phyloP scores from a whole-genome alignment of 441 rosid genomes.

The Adansonia madagascariensis region DNA sequence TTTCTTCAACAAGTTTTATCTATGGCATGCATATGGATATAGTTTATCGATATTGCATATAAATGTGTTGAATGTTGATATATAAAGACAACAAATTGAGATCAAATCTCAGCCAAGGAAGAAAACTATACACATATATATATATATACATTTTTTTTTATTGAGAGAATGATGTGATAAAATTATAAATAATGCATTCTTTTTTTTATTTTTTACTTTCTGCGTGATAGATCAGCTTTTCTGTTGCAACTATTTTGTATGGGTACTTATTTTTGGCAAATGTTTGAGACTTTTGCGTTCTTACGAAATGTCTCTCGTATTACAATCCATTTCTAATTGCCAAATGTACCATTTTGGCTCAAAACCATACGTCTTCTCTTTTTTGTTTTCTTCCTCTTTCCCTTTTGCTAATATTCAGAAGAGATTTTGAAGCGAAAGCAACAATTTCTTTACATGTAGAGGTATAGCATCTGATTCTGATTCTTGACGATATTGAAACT shows the following conservation, averaged over 20 bases:
- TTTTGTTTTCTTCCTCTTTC: background rate
- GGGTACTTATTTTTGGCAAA: background rate
- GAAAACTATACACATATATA: background rate
- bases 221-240: background rate
- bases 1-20: background rate
- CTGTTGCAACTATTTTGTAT: background rate
- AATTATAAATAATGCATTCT: background rate
- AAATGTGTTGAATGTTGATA: background rate
- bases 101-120: background rate
- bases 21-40: background rate
- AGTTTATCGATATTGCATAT: background rate
- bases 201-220: background rate
- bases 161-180: background rate
- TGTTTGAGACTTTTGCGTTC: constrained; percentile 12
- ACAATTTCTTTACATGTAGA: background rate
- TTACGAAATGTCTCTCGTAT: background rate
- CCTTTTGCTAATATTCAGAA: background rate
- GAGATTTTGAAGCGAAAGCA: background rate
- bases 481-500: background rate
- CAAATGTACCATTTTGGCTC: background rate
- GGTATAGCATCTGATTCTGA: background rate
- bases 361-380: background rate
- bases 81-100: background rate
- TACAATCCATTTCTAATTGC: background rate
- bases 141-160: background rate